phyloP scores from a whole-genome alignment of 306 rosid genomes.

The Medicago arabica region DNA sequence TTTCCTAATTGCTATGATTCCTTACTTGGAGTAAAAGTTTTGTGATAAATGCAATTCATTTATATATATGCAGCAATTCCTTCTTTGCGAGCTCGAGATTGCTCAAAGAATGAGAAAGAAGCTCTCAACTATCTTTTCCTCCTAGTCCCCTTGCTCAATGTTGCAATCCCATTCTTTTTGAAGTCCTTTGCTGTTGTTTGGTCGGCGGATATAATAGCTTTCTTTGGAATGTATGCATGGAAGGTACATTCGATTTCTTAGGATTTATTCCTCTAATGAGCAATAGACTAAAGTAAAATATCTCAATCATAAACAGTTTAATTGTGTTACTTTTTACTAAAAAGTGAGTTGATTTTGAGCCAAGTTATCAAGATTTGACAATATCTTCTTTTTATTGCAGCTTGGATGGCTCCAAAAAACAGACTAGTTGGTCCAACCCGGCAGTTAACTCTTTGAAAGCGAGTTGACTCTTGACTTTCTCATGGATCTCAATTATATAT shows the following conservation, averaged over 20 bases:
- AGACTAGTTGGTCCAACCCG: constrained; percentile 52
- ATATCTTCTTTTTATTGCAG: constrained; percentile 51
- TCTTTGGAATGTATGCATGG: constrained; percentile 96
- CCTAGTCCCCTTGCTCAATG: constrained; percentile 82
- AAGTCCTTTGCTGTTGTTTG: constrained; percentile 98
- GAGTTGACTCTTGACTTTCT: constrained; percentile 11
- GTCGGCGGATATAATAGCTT: constrained; percentile 86
- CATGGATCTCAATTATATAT: background rate
- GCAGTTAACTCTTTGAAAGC: constrained; percentile 27
- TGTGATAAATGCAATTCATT: constrained; percentile 23
- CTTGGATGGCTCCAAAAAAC: constrained; percentile 76
- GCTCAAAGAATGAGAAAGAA: constrained; percentile 97
- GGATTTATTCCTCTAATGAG: background rate
- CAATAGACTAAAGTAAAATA: background rate
- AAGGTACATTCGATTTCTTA: constrained; percentile 58
- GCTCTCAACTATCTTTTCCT: constrained; percentile 96
- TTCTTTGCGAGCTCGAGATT: constrained; percentile 93
- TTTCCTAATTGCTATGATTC: constrained; percentile 28
- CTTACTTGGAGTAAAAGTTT: background rate
- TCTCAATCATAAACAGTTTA: background rate
- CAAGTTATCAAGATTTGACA: background rate
- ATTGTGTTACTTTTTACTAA: background rate
- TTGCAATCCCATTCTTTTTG: constrained; percentile 85
- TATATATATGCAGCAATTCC: constrained; percentile 77
- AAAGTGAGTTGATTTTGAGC: background rate